A percentile compares a stretch with the other conserved stretches of the same genome.
phyloP scores from a whole-genome alignment of 768 basidiomycete genomes.

The Kwoniella mangroviensis region DNA sequence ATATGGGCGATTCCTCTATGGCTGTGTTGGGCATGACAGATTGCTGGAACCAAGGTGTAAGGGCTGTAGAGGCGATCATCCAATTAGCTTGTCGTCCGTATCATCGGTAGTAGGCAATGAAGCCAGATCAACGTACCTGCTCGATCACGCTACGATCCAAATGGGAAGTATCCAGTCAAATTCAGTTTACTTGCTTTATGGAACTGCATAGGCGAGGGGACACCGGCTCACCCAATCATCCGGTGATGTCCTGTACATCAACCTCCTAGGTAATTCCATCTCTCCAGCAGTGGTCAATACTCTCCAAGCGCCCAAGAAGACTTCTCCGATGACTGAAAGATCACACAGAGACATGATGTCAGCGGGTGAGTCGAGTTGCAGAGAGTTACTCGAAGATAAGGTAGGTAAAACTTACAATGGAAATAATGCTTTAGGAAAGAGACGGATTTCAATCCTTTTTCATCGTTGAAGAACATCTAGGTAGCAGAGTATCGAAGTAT shows the following conservation, averaged over 20 bases:
- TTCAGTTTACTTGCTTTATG: no score
- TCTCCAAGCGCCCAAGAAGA: conserved; percentile 48
- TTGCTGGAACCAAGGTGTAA: conserved; percentile 47
- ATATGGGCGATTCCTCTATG: conserved; percentile 40
- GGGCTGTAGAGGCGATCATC: conserved; percentile 3
- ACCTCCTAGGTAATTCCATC: conserved; percentile 33
- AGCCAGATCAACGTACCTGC: conserved; percentile 22
- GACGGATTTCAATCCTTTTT: conserved; percentile 25
- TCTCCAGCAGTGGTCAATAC: conserved; percentile 36
- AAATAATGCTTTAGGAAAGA: conserved; percentile 47
- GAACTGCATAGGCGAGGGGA: no score
- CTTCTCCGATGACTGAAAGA: conserved; percentile 36
- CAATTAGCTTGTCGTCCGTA: conserved; percentile 1
- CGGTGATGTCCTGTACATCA: conserved; percentile 41
- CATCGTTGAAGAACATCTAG: conserved; percentile 49
- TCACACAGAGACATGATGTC: background rate
- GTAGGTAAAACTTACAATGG: conserved; percentile 38
- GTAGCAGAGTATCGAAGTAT: background rate
- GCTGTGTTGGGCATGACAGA: conserved; percentile 39
- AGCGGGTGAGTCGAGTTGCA: background rate
- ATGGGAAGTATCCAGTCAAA: background rate
- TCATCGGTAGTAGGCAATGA: background rate
- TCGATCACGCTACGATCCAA: conserved; percentile 23
- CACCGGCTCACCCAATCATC: conserved; percentile 42
- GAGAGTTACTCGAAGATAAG: background rate